phyloP scores from a whole-genome alignment of 2,329 filamentous ascomycete genomes.

The Alternaria ethzedia region DNA sequence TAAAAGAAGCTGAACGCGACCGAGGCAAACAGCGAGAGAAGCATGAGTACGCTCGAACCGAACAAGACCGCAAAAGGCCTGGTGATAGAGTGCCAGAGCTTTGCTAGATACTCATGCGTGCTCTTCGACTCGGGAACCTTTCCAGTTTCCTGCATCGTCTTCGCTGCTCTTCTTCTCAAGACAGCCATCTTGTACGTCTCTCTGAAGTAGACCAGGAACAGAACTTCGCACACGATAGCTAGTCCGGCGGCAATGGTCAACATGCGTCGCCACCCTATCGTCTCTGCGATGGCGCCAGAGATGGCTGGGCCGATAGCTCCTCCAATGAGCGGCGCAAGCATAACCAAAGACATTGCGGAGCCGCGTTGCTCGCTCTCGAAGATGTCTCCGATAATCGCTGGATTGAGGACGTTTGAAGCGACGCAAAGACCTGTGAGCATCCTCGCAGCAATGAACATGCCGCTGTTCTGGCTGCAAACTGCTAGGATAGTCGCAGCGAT shows the following conservation, averaged over 20 bases:
- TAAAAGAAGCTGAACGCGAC: conserved; percentile 56
- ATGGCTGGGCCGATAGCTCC: conserved; percentile 65
- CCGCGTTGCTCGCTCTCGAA: conserved; percentile 65
- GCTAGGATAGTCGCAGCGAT: conserved; percentile 52
- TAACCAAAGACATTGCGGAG: conserved; percentile 63
- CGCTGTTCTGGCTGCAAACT: conserved; percentile 46
- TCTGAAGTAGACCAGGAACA: conserved; percentile 60
- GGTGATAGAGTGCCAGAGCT: conserved; percentile 48
- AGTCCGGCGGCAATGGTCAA: conserved; percentile 60
- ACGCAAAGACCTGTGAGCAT: conserved; percentile 55
- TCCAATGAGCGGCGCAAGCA: conserved; percentile 64
- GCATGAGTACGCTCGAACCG: conserved; percentile 61
- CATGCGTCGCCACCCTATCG: conserved; percentile 61
- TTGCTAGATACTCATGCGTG: conserved; percentile 28
- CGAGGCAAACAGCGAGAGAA: conserved; percentile 55
- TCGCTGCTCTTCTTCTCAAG: conserved; percentile 43
- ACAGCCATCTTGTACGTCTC: conserved; percentile 69
- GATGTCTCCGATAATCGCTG: conserved; percentile 69
- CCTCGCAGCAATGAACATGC: conserved; percentile 51
- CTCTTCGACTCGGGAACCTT: conserved; percentile 12
- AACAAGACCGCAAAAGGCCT: conserved; percentile 52
- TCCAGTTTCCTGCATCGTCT: conserved; percentile 19
- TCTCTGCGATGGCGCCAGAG: conserved; percentile 61
- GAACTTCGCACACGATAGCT: conserved; percentile 57
- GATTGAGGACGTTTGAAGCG: conserved; percentile 63